A percentile compares a stretch with the other conserved stretches of the same genome.
Conservation (phyloP, 2,329 filamentous ascomycete species). For the Phaeomoniella chlamydospora region DNA sequence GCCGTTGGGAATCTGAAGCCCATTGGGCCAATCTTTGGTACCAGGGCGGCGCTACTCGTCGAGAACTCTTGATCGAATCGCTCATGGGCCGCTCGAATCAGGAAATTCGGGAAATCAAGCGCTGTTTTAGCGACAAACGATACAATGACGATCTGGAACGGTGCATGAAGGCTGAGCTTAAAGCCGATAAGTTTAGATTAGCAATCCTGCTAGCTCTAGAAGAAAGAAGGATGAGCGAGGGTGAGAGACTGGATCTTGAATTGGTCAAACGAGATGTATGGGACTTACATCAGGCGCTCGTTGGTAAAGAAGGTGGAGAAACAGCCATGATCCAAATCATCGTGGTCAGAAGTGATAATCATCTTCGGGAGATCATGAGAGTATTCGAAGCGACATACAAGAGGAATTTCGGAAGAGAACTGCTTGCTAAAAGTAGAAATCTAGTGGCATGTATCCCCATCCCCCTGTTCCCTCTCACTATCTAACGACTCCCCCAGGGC, state of each 20-base stretch:
- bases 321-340: constrained; percentile 76
- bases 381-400: constrained; percentile 60
- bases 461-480: neutral
- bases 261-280: constrained; percentile 59
- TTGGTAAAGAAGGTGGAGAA: constrained; percentile 66
- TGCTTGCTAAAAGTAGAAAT: constrained; percentile 78
- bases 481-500: constrained; percentile 41
- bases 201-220: constrained; percentile 76
- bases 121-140: constrained; percentile 79
- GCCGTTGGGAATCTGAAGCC: constrained; percentile 80
- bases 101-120: constrained; percentile 80
- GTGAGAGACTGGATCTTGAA: constrained; percentile 46
- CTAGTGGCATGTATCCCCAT: constrained; percentile 57
- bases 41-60: constrained; percentile 67
- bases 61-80: constrained; percentile 83
- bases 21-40: constrained; percentile 99
- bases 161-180: constrained; percentile 86
- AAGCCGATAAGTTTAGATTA: constrained; percentile 89
- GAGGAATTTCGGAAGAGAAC: constrained; percentile 75
- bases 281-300: constrained; percentile 54
- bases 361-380: constrained; percentile 65
- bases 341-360: constrained; percentile 62
- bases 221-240: constrained; percentile 70
- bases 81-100: constrained; percentile 80
- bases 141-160: constrained; percentile 66